Percentiles rank a stretch among this genome's conserved stretches.
Evolutionary conservation across 2,329 filamentous ascomycete species (phyloP).

Genomic region (Claviceps fusiformis): DNA sequence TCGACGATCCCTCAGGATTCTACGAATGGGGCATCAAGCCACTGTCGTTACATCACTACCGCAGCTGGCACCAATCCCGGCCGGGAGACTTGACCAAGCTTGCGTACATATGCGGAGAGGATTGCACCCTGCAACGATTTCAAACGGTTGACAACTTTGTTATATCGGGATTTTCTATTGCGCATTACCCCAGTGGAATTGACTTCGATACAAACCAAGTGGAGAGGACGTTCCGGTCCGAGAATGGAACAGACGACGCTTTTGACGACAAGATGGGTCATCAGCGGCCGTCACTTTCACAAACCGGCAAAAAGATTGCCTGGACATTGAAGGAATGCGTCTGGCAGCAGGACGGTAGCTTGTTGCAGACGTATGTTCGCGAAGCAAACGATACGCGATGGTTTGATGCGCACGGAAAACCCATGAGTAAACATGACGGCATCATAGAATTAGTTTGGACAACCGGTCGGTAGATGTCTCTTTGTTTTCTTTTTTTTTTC

Average conservation of each 20-base stretch:
- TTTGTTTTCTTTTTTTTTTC: neutral
- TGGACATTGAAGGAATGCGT: slow-evolving; percentile 38
- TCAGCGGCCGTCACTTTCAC: slow-evolving; percentile 29
- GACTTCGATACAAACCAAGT: slow-evolving; percentile 33
- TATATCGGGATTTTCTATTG: slow-evolving; percentile 45
- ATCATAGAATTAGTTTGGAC: slow-evolving; percentile 44
- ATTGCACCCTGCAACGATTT: slow-evolving; percentile 46
- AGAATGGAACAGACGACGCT: slow-evolving; percentile 31
- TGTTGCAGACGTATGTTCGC: slow-evolving; percentile 38
- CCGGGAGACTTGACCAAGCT: slow-evolving; percentile 43
- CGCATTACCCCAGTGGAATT: slow-evolving; percentile 38
- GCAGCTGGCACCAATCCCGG: slow-evolving; percentile 40
- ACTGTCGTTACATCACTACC: slow-evolving; percentile 50
- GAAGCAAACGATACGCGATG: slow-evolving; percentile 38
- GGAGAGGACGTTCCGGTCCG: slow-evolving; percentile 38
- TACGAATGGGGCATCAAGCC: slow-evolving; percentile 47
- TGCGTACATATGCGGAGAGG: slow-evolving; percentile 29
- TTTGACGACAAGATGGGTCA: slow-evolving; percentile 36
- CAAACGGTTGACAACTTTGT: slow-evolving; percentile 38
- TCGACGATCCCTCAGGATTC: slow-evolving; percentile 46
- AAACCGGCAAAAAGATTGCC: slow-evolving; percentile 35
- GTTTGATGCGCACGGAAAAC: slow-evolving; percentile 27
- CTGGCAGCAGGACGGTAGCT: slow-evolving; percentile 31
- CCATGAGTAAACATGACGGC: slow-evolving; percentile 38
- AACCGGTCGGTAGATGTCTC: slow-evolving; percentile 10